Conservation (phyloP, 768 basidiomycete species). For the Heimioporus sp. region DNA sequence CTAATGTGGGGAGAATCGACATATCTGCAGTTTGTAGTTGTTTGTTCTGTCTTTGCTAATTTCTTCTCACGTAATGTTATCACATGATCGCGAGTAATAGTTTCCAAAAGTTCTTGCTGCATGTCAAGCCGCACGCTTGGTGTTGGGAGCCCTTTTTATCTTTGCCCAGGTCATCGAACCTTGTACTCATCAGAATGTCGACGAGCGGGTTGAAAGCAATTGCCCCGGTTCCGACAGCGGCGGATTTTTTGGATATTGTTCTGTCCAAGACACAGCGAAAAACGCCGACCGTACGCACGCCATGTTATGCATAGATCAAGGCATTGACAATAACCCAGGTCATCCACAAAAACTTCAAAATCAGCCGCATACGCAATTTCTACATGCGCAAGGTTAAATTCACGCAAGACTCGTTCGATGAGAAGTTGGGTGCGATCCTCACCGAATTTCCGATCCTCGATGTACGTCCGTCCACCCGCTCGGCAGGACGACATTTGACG, state of each 20-base stretch:
- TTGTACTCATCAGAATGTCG: conserved; percentile 46
- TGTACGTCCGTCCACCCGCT: conserved; percentile 54
- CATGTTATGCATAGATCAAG: not conserved
- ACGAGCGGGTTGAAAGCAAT: conserved; percentile 94
- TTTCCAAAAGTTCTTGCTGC: conserved; percentile 10
- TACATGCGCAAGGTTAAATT: conserved; percentile 99
- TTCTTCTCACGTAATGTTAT: conserved; percentile 1
- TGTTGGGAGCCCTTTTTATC: conserved; percentile 7
- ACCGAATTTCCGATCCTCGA: conserved; percentile 97
- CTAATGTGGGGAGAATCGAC: not conserved
- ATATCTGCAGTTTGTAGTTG: not conserved
- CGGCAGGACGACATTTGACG: not conserved
- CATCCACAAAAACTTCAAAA: conserved; percentile 99
- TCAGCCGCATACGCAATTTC: conserved; percentile 95
- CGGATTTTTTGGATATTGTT: conserved; percentile 93
- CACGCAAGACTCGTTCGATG: conserved; percentile 94
- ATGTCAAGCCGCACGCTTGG: not conserved
- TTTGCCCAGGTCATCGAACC: conserved; percentile 2
- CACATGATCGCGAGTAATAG: conserved; percentile 13
- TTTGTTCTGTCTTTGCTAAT: not conserved
- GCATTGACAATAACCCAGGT: conserved; percentile 50
- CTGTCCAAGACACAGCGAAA: conserved; percentile 94
- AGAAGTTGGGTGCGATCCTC: conserved; percentile 90
- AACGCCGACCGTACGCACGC: conserved; percentile 76
- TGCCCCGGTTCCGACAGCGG: conserved; percentile 95